Evolutionary conservation across 768 basidiomycete genomes (phyloP), one percentile per base, ranked within the genome.

Genomic region (Cubamyces lactineus): DNA sequence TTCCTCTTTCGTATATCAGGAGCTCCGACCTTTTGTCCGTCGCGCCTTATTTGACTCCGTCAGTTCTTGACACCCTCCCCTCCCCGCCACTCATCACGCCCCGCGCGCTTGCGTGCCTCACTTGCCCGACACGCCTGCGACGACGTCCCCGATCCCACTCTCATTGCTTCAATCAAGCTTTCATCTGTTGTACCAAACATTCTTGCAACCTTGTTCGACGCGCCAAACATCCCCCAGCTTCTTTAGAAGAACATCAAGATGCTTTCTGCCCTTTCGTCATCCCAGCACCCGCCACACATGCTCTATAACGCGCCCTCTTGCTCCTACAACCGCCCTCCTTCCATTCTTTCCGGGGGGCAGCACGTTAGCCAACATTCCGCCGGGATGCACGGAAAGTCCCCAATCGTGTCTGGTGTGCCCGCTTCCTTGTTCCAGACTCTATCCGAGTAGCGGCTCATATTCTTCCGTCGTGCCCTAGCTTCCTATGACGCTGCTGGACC

Each of bases 21-120:
- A 64, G 60, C 62, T 59, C 62, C 62, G 62, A 64, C 57, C 38
- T 49, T 49, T 50, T 40, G 40, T 54, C 59, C 54, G 23, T 40
- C 57, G 38, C 58, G 63, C 53, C 46, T 54, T 60, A 59, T 64
- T 51, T 56, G 58, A 59, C 48, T 53, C 54, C 59, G 45, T 34
- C 59, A 42, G 52, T 49, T 51, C 57, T 49, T 53, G 45, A 17
- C 43, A 34, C 56, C 28, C 46, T 30, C 42, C 41, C 28, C 47
- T 42, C 57, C 50, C 50, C 38, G 45, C 52, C 57, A 53, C 41
- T 40, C 51, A 48, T 53, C 62, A 47, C 23, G 26, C 46, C 57
- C 46, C 62, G 56, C 28, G 45, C 47, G 47, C 47, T 17, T 40
- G 21, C 28, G 62, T 42, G 19, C 56, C 51, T 51, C 42, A 40